Conservation (phyloP, 306 rosid species). For the Gynostemma pentaphyllum region DNA sequence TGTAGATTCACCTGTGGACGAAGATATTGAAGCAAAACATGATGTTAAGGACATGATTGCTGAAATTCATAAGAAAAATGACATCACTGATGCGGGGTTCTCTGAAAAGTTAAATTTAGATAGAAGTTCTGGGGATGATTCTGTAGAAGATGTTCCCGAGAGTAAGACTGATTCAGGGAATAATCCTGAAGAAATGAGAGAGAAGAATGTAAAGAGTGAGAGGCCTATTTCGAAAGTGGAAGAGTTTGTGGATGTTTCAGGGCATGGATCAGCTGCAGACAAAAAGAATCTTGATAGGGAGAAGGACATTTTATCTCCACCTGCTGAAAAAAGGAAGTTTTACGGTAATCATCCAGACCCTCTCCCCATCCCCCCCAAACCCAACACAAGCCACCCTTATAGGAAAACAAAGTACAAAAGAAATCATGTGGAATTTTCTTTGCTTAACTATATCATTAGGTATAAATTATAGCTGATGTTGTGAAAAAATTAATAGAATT, state of each 20-base stretch:
- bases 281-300: conserved; percentile 37
- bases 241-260: conserved; percentile 25
- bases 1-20: conserved; percentile 29
- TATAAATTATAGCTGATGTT: not conserved
- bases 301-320: conserved; percentile 24
- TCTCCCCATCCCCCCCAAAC: conserved; percentile 3
- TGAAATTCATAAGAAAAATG: conserved; percentile 34
- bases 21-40: conserved; percentile 33
- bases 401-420: not conserved
- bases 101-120: conserved; percentile 85
- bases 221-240: conserved; percentile 33
- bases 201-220: conserved; percentile 35
- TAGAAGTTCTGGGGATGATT: conserved; percentile 98
- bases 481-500: not conserved
- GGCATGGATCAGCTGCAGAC: conserved; percentile 39
- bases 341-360: conserved; percentile 37
- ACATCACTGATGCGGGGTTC: conserved; percentile 60
- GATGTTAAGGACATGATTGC: conserved; percentile 29
- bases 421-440: not conserved
- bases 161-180: conserved; percentile 64
- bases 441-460: not conserved
- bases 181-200: conserved; percentile 40
- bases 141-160: conserved; percentile 90
- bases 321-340: conserved; percentile 73
- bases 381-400: not conserved